These are phyloP conservation scores for Blastobotrys proliferans DNA, from an alignment of 1,139 yeast genomes.

Conservation along the genomic window DNA sequence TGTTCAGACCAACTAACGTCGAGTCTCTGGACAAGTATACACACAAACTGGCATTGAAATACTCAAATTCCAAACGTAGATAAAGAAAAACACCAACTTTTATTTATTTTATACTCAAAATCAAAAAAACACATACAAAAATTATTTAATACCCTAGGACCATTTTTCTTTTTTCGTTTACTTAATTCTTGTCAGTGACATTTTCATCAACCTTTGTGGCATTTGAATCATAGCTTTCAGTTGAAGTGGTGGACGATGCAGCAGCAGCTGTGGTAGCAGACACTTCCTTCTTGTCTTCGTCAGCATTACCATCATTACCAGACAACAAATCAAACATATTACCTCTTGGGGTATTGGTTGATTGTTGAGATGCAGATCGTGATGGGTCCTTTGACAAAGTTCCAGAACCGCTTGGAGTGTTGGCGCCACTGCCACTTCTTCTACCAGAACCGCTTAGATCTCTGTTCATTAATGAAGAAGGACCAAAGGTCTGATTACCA, in stretches of 20 bases:
- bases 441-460: conserved; percentile 26
- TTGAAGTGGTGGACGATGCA: background rate
- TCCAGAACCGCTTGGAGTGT: conserved; percentile 28
- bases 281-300: conserved; percentile 18
- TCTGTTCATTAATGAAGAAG: conserved; percentile 30
- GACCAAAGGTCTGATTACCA: conserved; percentile 27
- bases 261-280: conserved; percentile 10
- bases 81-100: too few species aligned
- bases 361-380: conserved; percentile 17
- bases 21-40: too few species aligned
- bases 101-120: too few species aligned
- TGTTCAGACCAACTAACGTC: too few species aligned
- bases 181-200: background rate
- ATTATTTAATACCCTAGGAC: background rate
- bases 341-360: conserved; percentile 17
- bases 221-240: background rate
- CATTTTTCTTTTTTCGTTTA: background rate
- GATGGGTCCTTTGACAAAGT: conserved; percentile 29
- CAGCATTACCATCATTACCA: too few species aligned
- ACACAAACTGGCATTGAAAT: too few species aligned
- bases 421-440: conserved; percentile 15
- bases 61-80: too few species aligned
- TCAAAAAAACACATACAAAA: background rate
- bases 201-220: background rate
- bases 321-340: conserved; percentile 32